Evolutionary conservation across 2,329 filamentous ascomycete genomes (phyloP), one percentile per base, ranked within the genome.

Genomic region (Simplicillium sp.): DNA sequence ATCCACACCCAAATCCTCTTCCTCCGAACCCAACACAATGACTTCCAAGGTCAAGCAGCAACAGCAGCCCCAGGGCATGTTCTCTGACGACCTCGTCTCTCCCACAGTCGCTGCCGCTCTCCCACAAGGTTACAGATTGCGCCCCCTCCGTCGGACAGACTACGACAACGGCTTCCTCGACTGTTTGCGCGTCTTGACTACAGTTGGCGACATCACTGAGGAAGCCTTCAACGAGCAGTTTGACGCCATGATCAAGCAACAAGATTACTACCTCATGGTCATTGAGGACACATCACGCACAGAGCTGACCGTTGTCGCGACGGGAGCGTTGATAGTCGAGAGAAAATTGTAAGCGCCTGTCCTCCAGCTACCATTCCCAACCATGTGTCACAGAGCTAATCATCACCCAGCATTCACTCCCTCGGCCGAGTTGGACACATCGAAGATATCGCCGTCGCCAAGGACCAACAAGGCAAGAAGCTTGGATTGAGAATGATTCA

Each of bases 381-480:
- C 20, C n/a, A n/a, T n/a, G n/a, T n/a, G n/a, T n/a, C n/a, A n/a
- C n/a, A n/a, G n/a, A n/a, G n/a, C n/a, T n/a, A n/a, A n/a, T 25
- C 31, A 7, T n/a, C 18, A 25, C 31, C 50, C 51, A 84, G 81
- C 60, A 89, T 92, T 52, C 86, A 90, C 61, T 78, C 77, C 51
- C 75, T 92, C 35, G 86, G 86, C 38, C 68, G 82, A 16, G 90
- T 96, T 18, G 92, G 90, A 11, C 92, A 97, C 65, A 96, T 97
- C 63, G 92, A 97, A 64, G 92, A 98, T 60, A 96, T 98, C 59
- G 89, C 90, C 14, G 89, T 98, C 31, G 81, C 86, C 49, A 88
- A 89, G 66, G 86, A 94, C 54, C 88, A 97, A 67, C 92, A 97
- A 65, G 92, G 92, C 52, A 96, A 97, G 77, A 96, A 95, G 68